Base-by-base conservation (phyloP, 306 rosid species). In the Castanopsis chinensis region DNA sequence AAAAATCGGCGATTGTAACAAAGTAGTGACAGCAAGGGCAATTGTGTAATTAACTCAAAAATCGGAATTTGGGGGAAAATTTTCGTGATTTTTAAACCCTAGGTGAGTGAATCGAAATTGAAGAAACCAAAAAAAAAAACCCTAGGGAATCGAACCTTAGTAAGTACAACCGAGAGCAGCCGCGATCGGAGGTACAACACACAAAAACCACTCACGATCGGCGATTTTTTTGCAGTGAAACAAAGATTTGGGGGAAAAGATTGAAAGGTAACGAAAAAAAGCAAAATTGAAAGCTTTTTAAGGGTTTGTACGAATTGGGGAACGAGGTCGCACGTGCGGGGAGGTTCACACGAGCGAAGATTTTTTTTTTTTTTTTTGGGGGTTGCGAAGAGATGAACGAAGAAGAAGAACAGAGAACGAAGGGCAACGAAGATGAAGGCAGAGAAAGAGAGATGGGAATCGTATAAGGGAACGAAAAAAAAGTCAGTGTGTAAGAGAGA, bases 101-200 rank as follows among this genome's bases (percentile, higher is more conserved):
- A 78, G 17, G 51, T 14, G 37, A 1, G 51, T 12, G 37, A 60
- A 74, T 51, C 25, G 55, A 54, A 15, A 11, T 28, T 27, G 12
- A 19, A 15, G 20, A 23, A 6, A 37, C 3, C 45, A 37, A 1
- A 23, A 80, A 43, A 23, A 55, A 14, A 76, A 85, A 81, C 83
- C 85, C 85, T 81, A 78, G 59, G 45, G 45, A 37, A 5, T 72
- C 71, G 55, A 74, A 78, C 83, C 85, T 77, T 45, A 52, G n/a
- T 6, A 10, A 23, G 71, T 12, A n/a, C 2, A 58, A 51, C 10
- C 74, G 27, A 32, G 30, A 30, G 76, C 19, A 33, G 41, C 57
- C 3, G 73, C 63, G 74, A 82, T 75, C 83, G 76, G 51, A 63
- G 72, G 13, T 7, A 37, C 45, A 37, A 37, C 45, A 37, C 45